Percentiles rank a stretch among this genome's conserved stretches.
Conservation (phyloP, 2,329 filamentous ascomycete species). For the Aspergillus flavus region DNA sequence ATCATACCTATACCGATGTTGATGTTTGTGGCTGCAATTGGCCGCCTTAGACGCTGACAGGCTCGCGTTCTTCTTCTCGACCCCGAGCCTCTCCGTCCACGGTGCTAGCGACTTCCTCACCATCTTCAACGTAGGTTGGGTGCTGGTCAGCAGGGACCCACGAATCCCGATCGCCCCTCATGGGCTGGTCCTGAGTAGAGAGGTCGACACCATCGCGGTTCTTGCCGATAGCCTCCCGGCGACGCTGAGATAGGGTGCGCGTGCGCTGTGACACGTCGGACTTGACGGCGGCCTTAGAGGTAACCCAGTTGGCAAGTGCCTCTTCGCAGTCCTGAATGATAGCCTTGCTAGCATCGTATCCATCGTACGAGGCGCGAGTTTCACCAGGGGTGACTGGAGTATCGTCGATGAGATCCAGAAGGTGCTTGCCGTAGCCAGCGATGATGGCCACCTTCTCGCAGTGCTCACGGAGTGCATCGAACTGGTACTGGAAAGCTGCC, state of each 20-base stretch:
- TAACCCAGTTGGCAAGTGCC: slow-evolving; percentile 94
- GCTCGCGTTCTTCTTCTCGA: slow-evolving; percentile 40
- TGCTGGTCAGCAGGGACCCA: slow-evolving; percentile 77
- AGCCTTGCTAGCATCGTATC: slow-evolving; percentile 95
- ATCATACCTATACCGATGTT: not conserved
- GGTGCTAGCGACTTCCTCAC: slow-evolving; percentile 39
- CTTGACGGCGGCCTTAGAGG: slow-evolving; percentile 82
- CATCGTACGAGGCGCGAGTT: slow-evolving; percentile 93
- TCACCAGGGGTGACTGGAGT: slow-evolving; percentile 96
- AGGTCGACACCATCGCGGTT: slow-evolving; percentile 77
- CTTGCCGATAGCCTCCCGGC: slow-evolving; percentile 69
- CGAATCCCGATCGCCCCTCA: slow-evolving; percentile 74
- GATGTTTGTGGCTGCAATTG: not conserved
- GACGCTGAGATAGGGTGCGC: slow-evolving; percentile 83
- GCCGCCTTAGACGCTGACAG: slow-evolving; percentile 22
- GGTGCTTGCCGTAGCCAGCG: slow-evolving; percentile 94
- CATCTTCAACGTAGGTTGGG: slow-evolving; percentile 47
- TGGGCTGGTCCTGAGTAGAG: slow-evolving; percentile 75
- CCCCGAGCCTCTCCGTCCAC: slow-evolving; percentile 38
- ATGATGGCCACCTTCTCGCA: slow-evolving; percentile 98
- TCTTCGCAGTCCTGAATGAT: slow-evolving; percentile 99
- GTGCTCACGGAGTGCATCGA: slow-evolving; percentile 95
- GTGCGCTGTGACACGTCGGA: slow-evolving; percentile 86
- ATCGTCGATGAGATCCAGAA: slow-evolving; percentile 95
- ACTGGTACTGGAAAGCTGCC: slow-evolving; percentile 96